These are phyloP conservation scores for Zygoascus flipseniorum DNA, from an alignment of 805 yeast genomes.

Conservation along the genomic window DNA sequence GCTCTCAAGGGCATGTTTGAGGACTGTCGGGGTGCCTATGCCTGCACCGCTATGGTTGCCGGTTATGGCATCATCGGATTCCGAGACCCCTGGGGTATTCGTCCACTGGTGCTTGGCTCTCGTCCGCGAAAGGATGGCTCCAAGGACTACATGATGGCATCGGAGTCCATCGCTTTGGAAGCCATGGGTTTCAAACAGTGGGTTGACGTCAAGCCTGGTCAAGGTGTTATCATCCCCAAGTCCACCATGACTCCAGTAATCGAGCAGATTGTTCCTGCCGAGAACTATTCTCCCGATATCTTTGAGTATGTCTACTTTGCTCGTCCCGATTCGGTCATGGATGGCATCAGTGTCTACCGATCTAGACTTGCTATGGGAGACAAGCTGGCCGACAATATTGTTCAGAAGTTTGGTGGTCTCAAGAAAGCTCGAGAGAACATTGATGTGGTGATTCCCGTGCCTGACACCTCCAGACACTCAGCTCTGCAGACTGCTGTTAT, in stretches of 20 bases:
- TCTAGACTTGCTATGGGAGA: constrained; percentile 92
- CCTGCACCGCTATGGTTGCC: constrained; percentile 89
- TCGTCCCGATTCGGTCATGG: constrained; percentile 91
- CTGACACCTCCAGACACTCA: constrained; percentile 95
- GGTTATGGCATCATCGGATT: constrained; percentile 94
- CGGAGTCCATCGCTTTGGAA: constrained; percentile 88
- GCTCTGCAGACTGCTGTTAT: constrained; percentile 87
- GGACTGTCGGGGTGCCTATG: constrained; percentile 90
- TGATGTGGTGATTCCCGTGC: constrained; percentile 96
- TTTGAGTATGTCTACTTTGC: constrained; percentile 98
- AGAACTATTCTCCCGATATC: constrained; percentile 84
- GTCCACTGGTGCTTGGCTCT: constrained; percentile 85
- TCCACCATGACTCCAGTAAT: constrained; percentile 65
- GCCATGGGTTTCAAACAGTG: constrained; percentile 79
- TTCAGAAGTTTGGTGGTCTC: constrained; percentile 32
- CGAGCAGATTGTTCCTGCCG: constrained; percentile 73
- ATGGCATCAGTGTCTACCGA: constrained; percentile 93
- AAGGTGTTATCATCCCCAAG: constrained; percentile 90
- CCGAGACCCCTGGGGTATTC: constrained; percentile 94
- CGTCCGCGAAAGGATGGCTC: constrained; percentile 60
- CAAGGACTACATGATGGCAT: constrained; percentile 86
- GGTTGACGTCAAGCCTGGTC: constrained; percentile 87
- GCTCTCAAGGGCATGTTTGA: constrained; percentile 80
- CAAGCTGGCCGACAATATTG: constrained; percentile 70
- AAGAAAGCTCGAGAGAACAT: constrained; percentile 48